Conservation (phyloP, 805 yeast genomes). For the Lipomyces lipofer region DNA sequence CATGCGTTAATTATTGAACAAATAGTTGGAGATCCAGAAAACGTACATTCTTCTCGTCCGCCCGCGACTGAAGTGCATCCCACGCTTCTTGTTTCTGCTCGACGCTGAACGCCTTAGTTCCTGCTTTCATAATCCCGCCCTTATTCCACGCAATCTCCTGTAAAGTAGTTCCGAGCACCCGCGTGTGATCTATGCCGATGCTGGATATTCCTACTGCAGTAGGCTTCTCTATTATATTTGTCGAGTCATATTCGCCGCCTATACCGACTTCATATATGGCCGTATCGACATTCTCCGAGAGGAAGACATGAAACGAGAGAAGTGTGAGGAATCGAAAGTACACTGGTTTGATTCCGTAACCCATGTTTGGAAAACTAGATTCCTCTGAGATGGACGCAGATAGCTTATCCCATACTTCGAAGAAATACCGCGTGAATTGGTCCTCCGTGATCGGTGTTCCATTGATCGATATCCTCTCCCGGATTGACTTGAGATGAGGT, state of each 20-base stretch:
- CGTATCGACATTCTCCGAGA: conserved; percentile 85
- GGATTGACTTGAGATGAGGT: conserved; percentile 89
- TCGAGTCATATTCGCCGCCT: conserved; percentile 97
- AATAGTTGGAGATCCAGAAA: conserved; percentile 34
- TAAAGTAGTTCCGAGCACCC: conserved; percentile 81
- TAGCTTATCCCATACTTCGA: conserved; percentile 88
- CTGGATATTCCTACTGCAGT: conserved; percentile 82
- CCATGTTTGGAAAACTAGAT: conserved; percentile 69
- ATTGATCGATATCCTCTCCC: conserved; percentile 86
- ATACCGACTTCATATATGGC: conserved; percentile 98
- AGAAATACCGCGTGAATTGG: conserved; percentile 83
- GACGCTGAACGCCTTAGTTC: conserved; percentile 67
- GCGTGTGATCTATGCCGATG: conserved; percentile 88
- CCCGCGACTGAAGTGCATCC: conserved; percentile 57
- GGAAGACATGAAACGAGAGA: conserved; percentile 84
- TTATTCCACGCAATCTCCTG: conserved; percentile 95
- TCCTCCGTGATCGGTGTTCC: conserved; percentile 82
- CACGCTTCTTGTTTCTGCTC: conserved; percentile 54
- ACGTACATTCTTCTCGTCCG: conserved; percentile 59
- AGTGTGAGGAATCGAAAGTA: conserved; percentile 90
- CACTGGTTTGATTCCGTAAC: conserved; percentile 75
- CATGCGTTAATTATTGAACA: background rate
- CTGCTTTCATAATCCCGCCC: conserved; percentile 82
- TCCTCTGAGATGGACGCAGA: conserved; percentile 57
- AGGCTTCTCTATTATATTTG: conserved; percentile 79